Evolutionary conservation across 495 filamentous ascomycete genomes (phyloP), one percentile per base, ranked within the genome.

Genomic region (Durotheca rogersii): DNA sequence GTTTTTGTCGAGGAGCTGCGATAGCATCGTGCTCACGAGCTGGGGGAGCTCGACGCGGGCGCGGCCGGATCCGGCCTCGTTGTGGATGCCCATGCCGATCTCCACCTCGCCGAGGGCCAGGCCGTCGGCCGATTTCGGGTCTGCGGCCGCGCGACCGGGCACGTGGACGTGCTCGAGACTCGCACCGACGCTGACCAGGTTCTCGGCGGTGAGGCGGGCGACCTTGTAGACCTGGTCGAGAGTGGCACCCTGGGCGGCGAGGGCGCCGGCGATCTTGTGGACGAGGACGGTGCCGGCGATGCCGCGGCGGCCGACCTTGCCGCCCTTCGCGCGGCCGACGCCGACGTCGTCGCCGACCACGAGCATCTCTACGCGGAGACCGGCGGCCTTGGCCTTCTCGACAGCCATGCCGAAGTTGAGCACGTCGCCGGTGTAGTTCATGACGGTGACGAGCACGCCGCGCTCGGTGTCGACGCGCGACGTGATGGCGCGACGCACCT

Each of bases 11-110:
- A 98, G 76, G 52, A 97, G 71, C 64, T 95, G 88, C 42, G 68
- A 69, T 19, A 98, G 75, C 88, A 98, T 93, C 33, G 71, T 85
- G 51, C 74, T 69, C 34, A 96, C 86, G 39, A 95, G 71, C 52
- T 82, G 80, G 1, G 80, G 76, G 15, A 97, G 72, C 52, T 82
- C 76, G 3, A 83, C 75, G 15, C 67, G 70, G 51, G 83, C 86
- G 35, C 86, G 78, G 60, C 84, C 87, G 10, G 83, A 91, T 1
- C 93, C 93, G 0, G 88, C 81, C 69, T 98, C 93, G 64, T 98
- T 98, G 68, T 98, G 93, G 66, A 97, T 96, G 7, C 93, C 93
- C 93, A 97, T 98, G 6, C 93, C 93, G 57, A 98, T 77, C 73
- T 98, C 93, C 15, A 95, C 83, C 72, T 97, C 86, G 32, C 82